These are phyloP conservation scores for Talaromyces sp. DNA, from an alignment of 2,329 filamentous ascomycete genomes.

Conservation along the genomic window DNA sequence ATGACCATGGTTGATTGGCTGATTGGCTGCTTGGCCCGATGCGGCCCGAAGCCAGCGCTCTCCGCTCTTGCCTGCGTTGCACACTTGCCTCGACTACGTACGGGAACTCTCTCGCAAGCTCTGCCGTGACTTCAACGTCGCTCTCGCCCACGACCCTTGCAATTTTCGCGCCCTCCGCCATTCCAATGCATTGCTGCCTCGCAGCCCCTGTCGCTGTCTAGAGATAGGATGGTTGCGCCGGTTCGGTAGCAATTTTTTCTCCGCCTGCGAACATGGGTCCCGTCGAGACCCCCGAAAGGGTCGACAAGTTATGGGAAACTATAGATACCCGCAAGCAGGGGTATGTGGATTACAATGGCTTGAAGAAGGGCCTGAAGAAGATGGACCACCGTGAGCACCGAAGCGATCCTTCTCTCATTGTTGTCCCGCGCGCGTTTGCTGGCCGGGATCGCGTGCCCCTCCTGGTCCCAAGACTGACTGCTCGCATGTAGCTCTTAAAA, in stretches of 20 bases:
- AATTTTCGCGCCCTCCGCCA: not conserved
- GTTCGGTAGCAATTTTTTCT: slow-evolving; percentile 4
- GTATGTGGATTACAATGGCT: slow-evolving; percentile 74
- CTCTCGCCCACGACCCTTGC: not conserved
- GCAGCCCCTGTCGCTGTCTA: not conserved
- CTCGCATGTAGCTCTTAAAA: slow-evolving; percentile 64
- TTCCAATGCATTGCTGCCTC: not conserved
- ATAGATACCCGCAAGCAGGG: slow-evolving; percentile 73
- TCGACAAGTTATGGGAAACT: slow-evolving; percentile 77
- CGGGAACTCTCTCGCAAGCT: not conserved
- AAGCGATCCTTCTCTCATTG: slow-evolving; percentile 9
- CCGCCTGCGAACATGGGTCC: slow-evolving; percentile 48
- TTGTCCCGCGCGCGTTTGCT: not conserved
- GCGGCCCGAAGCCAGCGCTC: not conserved
- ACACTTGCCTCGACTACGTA: not conserved
- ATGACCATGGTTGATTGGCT: not conserved
- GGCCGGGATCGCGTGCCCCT: slow-evolving; percentile 11
- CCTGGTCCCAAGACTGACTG: slow-evolving; percentile 6
- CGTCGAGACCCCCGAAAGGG: slow-evolving; percentile 69
- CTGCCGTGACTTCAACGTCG: not conserved
- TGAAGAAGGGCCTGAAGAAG: slow-evolving; percentile 77
- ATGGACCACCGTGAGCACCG: slow-evolving; percentile 79
- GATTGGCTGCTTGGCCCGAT: not conserved
- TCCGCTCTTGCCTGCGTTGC: not conserved
- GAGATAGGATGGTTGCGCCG: slow-evolving; percentile 8